Evolutionary conservation across 768 basidiomycete species (phyloP).

Genomic region (Collybia nuda): DNA sequence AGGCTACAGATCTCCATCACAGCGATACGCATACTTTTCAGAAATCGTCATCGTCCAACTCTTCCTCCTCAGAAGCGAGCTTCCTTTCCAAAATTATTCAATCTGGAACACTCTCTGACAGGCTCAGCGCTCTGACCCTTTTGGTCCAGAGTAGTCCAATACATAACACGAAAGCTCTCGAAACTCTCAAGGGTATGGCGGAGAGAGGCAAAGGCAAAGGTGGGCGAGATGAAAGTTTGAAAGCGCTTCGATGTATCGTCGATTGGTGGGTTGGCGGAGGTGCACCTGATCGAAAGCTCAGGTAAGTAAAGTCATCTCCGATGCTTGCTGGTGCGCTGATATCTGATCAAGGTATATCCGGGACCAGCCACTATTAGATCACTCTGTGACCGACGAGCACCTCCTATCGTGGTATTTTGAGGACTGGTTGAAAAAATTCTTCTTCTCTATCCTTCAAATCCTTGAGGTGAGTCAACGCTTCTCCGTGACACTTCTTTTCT

Average conservation of each 20-base stretch:
- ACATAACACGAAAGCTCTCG: constrained; percentile 81
- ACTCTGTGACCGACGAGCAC: constrained; percentile 65
- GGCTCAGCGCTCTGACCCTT: constrained; percentile 86
- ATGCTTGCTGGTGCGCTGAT: background rate
- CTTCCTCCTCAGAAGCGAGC: constrained; percentile 70
- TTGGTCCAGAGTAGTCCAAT: constrained; percentile 87
- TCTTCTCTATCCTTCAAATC: constrained; percentile 87
- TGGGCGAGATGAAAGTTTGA: constrained; percentile 89
- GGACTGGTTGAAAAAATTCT: constrained; percentile 97
- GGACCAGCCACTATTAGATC: constrained; percentile 76
- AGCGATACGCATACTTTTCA: constrained; percentile 45
- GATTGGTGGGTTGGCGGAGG: constrained; percentile 99
- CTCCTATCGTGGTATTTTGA: constrained; percentile 89
- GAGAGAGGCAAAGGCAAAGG: constrained; percentile 80
- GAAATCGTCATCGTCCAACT: constrained; percentile 48
- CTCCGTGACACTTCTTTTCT: background rate
- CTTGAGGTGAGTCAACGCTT: constrained; percentile 63
- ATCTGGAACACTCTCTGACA: constrained; percentile 89
- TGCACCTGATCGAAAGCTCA: constrained; percentile 84
- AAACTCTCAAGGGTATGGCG: constrained; percentile 72
- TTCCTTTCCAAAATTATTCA: constrained; percentile 87
- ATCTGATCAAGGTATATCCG: constrained; percentile 74
- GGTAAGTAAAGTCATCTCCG: constrained; percentile 42
- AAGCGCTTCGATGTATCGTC: constrained; percentile 86
- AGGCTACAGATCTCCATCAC: constrained; percentile 48